Conservation (phyloP, 805 yeast genomes). For the Pichia ethanolica region DNA sequence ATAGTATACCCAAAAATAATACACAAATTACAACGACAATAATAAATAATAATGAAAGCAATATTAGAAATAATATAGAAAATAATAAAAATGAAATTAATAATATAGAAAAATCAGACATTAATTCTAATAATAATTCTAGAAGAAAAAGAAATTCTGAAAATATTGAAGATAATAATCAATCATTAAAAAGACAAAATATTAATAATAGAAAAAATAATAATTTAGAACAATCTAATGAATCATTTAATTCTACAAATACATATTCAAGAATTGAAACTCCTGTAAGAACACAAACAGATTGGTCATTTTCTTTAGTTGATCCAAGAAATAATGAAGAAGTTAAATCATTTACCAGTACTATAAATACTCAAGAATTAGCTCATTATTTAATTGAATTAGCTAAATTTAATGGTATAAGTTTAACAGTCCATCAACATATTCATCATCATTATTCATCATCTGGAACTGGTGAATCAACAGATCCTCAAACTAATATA, state of each 20-base stretch:
- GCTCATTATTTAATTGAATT: constrained; percentile 52
- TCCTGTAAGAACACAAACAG: constrained; percentile 31
- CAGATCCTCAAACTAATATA: constrained; percentile 47
- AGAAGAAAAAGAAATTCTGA: too few species aligned
- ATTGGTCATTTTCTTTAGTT: constrained; percentile 55
- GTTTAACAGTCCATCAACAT: constrained; percentile 76
- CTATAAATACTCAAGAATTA: constrained; percentile 43
- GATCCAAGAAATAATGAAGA: constrained; percentile 39
- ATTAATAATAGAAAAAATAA: not conserved
- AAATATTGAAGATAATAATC: not conserved
- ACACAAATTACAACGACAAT: too few species aligned
- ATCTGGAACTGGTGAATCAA: constrained; percentile 23
- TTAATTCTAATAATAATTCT: too few species aligned
- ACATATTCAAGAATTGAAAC: constrained; percentile 12
- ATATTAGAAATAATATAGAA: too few species aligned
- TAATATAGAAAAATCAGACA: too few species aligned
- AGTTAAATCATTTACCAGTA: constrained; percentile 37
- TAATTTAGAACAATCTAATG: not conserved
- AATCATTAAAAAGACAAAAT: not conserved
- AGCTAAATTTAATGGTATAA: constrained; percentile 50
- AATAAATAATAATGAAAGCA: too few species aligned
- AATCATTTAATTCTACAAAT: not conserved
- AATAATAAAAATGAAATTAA: too few species aligned
- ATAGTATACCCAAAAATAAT: too few species aligned
- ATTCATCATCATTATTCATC: constrained; percentile 70